phyloP scores from a whole-genome alignment of 129 eudicot species.

The Lactuca saligna region DNA sequence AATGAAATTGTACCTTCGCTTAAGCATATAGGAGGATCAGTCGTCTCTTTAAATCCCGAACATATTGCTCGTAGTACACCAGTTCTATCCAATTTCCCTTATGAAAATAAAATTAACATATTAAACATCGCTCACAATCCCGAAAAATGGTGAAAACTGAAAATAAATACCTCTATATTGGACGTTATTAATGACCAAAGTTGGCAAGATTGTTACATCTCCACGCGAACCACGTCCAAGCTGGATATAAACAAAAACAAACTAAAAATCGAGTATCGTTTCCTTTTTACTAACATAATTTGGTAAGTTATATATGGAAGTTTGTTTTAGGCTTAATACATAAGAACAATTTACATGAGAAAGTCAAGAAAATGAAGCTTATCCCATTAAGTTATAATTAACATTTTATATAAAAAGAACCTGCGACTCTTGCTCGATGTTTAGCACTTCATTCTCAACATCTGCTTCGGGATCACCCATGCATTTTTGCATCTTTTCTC shows the following conservation, averaged over 20 bases:
- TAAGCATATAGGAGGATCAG: slow-evolving; percentile 88
- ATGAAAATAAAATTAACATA: neutral
- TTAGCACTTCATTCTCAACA: slow-evolving; percentile 75
- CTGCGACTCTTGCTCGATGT: slow-evolving; percentile 89
- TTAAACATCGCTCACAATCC: neutral
- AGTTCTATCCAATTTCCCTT: slow-evolving; percentile 88
- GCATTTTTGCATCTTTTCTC: slow-evolving; percentile 76
- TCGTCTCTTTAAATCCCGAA: slow-evolving; percentile 85
- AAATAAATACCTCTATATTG: slow-evolving; percentile 81
- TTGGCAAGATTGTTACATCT: slow-evolving; percentile 95
- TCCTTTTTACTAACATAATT: neutral
- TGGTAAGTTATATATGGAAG: neutral
- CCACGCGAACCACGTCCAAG: slow-evolving; percentile 94
- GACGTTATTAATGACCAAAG: slow-evolving; percentile 74
- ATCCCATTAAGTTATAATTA: neutral
- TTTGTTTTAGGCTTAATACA: neutral
- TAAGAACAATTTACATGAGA: too few relatives aligned
- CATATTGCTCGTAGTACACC: slow-evolving; percentile 81
- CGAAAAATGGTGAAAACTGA: slow-evolving; percentile 1
- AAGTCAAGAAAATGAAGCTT: neutral
- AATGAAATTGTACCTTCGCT: slow-evolving; percentile 53
- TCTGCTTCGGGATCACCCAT: slow-evolving; percentile 96
- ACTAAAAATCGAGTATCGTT: neutral
- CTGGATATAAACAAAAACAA: slow-evolving; percentile 34
- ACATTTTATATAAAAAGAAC: slow-evolving; percentile 28